Percentiles rank a stretch among this genome's conserved stretches.
phyloP scores from a whole-genome alignment of 495 filamentous ascomycete species.

The Penicillium parvum region DNA sequence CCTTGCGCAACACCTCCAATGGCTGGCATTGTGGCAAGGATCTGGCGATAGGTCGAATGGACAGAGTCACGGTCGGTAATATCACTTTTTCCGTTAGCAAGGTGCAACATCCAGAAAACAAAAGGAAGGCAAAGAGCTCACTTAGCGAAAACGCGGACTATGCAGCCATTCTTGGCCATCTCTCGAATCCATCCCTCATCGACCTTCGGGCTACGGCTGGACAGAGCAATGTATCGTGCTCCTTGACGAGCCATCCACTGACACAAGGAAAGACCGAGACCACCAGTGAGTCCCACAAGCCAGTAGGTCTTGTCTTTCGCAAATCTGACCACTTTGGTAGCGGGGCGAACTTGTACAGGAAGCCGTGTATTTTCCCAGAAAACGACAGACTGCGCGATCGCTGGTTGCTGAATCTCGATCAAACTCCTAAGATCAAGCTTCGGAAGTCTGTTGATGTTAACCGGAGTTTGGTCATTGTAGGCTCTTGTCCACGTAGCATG shows the following conservation, averaged over 20 bases:
- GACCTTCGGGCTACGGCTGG: conserved; percentile 53
- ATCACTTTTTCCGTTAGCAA: conserved; percentile 12
- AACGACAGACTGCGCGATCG: conserved; percentile 8
- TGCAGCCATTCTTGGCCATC: conserved; percentile 23
- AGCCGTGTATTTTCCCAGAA: conserved; percentile 7
- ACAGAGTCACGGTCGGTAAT: conserved; percentile 17
- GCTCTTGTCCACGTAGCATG: conserved; percentile 7
- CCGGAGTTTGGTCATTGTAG: conserved; percentile 1
- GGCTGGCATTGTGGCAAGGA: conserved; percentile 28
- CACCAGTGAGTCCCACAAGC: conserved; percentile 53
- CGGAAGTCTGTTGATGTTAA: conserved; percentile 9
- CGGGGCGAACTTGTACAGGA: conserved; percentile 13
- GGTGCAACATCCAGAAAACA: no score
- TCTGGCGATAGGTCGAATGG: conserved; percentile 1
- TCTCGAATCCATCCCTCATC: conserved; percentile 44
- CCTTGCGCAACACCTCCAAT: conserved; percentile 52
- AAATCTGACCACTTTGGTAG: conserved; percentile 16
- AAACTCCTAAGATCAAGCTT: conserved; percentile 5
- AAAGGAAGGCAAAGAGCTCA: conserved; percentile 13
- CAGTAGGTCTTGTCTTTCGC: conserved; percentile 48
- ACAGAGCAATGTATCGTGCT: conserved; percentile 50
- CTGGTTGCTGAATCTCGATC: conserved; percentile 3
- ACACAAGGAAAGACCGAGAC: conserved; percentile 56
- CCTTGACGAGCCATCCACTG: conserved; percentile 52
- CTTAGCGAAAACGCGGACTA: conserved; percentile 17